Conservation (phyloP, 306 rosid species). For the Albizia julibrissin region DNA sequence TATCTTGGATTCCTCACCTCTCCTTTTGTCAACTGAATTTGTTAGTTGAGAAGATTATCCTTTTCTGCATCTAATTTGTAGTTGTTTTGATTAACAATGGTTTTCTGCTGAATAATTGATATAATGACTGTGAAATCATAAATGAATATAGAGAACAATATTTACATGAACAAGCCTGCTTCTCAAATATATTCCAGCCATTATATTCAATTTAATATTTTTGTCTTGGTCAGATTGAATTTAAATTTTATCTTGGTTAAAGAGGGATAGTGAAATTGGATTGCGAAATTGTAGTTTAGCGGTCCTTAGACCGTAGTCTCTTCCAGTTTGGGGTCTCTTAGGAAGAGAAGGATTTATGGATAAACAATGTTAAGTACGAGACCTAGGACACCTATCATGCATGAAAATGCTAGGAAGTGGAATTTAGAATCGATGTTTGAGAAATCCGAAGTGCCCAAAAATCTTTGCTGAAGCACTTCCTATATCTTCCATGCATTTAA, state of each 20-base stretch:
- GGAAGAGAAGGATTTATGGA: background rate
- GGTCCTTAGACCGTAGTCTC: background rate
- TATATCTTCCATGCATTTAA: background rate
- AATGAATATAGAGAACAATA: constrained; percentile 6
- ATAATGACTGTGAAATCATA: background rate
- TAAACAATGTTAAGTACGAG: background rate
- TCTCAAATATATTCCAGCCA: background rate
- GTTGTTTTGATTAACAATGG: background rate
- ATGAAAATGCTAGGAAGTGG: background rate
- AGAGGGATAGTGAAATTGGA: background rate
- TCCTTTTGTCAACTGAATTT: background rate
- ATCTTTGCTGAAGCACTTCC: background rate
- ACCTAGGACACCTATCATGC: background rate
- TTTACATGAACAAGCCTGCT: constrained; percentile 7
- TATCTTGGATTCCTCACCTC: background rate
- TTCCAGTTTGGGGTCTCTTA: background rate
- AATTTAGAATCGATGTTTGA: background rate
- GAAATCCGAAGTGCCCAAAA: background rate
- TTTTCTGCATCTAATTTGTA: background rate
- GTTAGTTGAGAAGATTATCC: constrained; percentile 10
- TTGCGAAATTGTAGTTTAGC: background rate
- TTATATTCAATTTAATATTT: background rate
- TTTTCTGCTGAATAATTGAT: background rate
- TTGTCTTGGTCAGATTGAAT: background rate
- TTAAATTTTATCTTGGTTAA: background rate